Conservation (phyloP, 345 rosid species). For the Eucalyptus lansdowneana region DNA sequence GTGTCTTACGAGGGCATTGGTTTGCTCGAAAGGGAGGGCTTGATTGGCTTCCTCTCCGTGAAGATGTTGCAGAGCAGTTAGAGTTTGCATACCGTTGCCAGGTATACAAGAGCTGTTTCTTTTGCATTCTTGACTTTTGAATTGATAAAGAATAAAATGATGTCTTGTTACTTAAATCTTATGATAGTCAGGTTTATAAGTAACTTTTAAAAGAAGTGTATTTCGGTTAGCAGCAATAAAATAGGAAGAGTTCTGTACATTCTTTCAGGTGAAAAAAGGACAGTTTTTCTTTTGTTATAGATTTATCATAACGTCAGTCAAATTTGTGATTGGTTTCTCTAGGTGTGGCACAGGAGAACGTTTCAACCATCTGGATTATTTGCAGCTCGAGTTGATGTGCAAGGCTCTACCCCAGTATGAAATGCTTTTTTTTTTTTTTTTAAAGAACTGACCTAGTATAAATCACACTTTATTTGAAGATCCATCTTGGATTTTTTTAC, state of each 20-base stretch:
- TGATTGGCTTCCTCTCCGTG: conserved; percentile 94
- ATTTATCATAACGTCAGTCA: background rate
- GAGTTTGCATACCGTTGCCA: conserved; percentile 71
- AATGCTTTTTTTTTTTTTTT: background rate
- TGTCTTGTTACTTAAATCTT: background rate
- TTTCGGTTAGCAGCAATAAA: background rate
- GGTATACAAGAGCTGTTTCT: conserved; percentile 21
- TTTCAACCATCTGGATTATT: conserved; percentile 89
- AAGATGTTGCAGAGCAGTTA: conserved; percentile 83
- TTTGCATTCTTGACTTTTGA: background rate
- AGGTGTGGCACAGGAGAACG: conserved; percentile 97
- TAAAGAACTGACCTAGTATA: background rate
- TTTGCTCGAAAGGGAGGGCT: conserved; percentile 90
- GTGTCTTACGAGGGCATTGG: conserved; percentile 98
- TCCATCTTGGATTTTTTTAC: background rate
- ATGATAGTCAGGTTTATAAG: background rate
- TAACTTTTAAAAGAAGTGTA: background rate
- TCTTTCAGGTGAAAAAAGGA: background rate
- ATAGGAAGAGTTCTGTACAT: background rate
- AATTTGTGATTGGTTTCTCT: conserved; percentile 6
- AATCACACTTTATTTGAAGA: background rate
- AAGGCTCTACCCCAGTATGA: conserved; percentile 72
- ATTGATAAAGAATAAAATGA: background rate
- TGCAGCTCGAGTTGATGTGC: conserved; percentile 96
- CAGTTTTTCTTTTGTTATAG: background rate